Conservation (phyloP, 306 rosid species). For the Lathyrus aphaca region DNA sequence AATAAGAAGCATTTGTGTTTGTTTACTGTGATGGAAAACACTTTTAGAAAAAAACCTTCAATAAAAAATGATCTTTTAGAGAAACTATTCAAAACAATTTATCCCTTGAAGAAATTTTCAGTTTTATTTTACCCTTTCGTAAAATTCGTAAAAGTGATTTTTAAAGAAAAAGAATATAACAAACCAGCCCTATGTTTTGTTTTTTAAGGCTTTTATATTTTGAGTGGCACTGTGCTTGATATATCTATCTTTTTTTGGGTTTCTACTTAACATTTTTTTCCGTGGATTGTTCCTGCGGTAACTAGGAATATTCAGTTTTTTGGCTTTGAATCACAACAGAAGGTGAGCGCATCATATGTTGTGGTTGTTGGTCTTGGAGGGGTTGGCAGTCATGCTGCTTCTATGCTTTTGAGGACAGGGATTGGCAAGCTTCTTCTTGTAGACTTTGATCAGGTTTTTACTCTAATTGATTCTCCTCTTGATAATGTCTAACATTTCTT, state of each 20-base stretch:
- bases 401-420: conserved; percentile 92
- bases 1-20: not conserved
- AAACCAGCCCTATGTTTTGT: not conserved
- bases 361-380: conserved; percentile 99
- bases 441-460: conserved; percentile 92
- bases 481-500: not conserved
- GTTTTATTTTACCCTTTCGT: not conserved
- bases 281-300: conserved; percentile 33
- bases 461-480: conserved; percentile 26
- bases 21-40: not conserved
- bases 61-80: too few species aligned
- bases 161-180: too few species aligned
- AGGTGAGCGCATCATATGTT: conserved; percentile 82
- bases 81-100: too few species aligned
- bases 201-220: not conserved
- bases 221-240: not conserved
- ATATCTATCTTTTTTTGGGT: conserved; percentile 23
- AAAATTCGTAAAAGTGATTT: too few species aligned
- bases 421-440: conserved; percentile 94
- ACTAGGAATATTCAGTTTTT: conserved; percentile 91
- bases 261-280: conserved; percentile 32
- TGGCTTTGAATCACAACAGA: conserved; percentile 76
- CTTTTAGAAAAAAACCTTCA: not conserved
- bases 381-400: conserved; percentile 96
- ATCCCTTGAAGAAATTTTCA: too few species aligned